Conservation (phyloP, 306 rosid genomes). For the Pterocarpus macrocarpus region DNA sequence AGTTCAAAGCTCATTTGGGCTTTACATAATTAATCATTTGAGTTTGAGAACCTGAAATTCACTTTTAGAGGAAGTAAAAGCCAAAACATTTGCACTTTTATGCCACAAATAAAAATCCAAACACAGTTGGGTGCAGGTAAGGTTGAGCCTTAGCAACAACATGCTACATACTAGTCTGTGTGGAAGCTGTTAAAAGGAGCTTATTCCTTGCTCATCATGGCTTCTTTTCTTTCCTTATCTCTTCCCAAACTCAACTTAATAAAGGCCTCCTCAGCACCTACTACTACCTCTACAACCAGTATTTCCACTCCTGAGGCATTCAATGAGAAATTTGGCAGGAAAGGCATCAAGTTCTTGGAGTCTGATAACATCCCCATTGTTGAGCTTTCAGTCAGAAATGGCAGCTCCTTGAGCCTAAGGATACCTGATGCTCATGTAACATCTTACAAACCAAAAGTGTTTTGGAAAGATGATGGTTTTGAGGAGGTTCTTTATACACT, state of each 20-base stretch:
- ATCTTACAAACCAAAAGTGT: slow-evolving; percentile 89
- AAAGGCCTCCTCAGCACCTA: slow-evolving; percentile 55
- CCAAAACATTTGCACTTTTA: slow-evolving; percentile 9
- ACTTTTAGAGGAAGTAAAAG: slow-evolving; percentile 24
- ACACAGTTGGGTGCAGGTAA: slow-evolving; percentile 40
- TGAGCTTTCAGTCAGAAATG: slow-evolving; percentile 84
- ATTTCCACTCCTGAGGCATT: slow-evolving; percentile 65
- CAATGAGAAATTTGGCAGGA: slow-evolving; percentile 72
- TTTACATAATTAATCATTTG: slow-evolving; percentile 21
- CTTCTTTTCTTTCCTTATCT: slow-evolving; percentile 85
- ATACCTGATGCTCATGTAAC: slow-evolving; percentile 90
- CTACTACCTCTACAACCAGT: slow-evolving; percentile 45
- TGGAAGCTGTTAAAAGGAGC: slow-evolving; percentile 57
- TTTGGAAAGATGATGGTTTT: slow-evolving; percentile 89
- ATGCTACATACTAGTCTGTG: slow-evolving; percentile 52
- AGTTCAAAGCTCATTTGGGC: slow-evolving; percentile 22
- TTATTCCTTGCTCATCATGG: slow-evolving; percentile 64
- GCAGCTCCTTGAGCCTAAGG: slow-evolving; percentile 85
- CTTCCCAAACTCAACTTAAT: slow-evolving; percentile 70
- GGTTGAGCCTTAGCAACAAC: slow-evolving; percentile 61
- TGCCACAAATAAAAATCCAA: slow-evolving; percentile 45
- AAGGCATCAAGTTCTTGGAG: slow-evolving; percentile 84
- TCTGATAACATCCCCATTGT: slow-evolving; percentile 63
- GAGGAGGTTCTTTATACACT: slow-evolving; percentile 85
- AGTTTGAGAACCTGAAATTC: slow-evolving; percentile 6